Evolutionary conservation across 495 filamentous ascomycete genomes (phyloP), one percentile per base, ranked within the genome.

Genomic region (Jackrogersella multiformis): DNA sequence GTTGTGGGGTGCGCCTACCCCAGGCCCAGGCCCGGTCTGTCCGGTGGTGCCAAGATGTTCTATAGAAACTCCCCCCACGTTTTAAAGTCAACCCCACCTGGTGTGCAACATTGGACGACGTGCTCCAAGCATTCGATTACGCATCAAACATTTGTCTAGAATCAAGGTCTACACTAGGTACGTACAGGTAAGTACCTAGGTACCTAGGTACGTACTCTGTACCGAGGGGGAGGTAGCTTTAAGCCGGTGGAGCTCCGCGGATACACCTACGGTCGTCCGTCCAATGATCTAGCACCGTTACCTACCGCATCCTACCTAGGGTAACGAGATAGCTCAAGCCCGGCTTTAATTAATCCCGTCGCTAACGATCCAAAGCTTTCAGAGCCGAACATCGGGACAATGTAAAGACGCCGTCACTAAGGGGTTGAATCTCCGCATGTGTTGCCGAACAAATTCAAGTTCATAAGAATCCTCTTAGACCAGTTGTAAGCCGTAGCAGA

Each of bases 31-130:
- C 51, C 67, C 56, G 67, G 62, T 52, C 44, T 61, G 67, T 62
- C 67, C 56, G 66, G 32, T 32, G n/a, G 16, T 7, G 26, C 58
- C 38, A 61, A 51, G 34, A 13, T 5, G 35, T 60, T 44, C 26
- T 69, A 69, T 4, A 44, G 46, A n/a, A 41, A 69, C 67, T 66
- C 52, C 62, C 61, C 67, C 67, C 62, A 65, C 61, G 53, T 38
- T 65, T 18, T 28, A 21, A 48, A 16, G 18, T 21, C 16, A 42
- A 66, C 61, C 61, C 61, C 45, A 61, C 46, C 24, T 32, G 35
- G 49, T 39, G 28, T 41, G 54, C 45, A 26, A 46, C 23, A 20
- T 10, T 30, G 26, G 7, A 45, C 20, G 9, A 13, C 21, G 20
- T 45, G 12, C 13, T 42, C 38, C 41, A 36, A 38, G 36, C 56